Evolutionary conservation across 2,329 filamentous ascomycete genomes (phyloP).

Genomic region (Epichloe scottii): DNA sequence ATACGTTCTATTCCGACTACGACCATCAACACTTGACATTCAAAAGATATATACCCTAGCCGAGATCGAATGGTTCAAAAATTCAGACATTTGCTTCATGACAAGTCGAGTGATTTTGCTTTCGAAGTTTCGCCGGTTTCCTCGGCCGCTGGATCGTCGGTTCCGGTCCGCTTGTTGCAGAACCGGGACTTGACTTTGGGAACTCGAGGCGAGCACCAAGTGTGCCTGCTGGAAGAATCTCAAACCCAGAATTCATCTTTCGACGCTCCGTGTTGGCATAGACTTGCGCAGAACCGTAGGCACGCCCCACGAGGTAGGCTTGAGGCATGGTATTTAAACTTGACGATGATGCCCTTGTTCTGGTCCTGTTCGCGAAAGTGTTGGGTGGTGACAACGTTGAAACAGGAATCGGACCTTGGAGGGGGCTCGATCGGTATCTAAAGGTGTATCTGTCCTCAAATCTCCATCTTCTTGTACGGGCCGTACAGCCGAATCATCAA

Average conservation of each 20-base stretch:
- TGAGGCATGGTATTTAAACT: not conserved
- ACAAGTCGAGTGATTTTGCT: not conserved
- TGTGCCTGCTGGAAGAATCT: slow-evolving; percentile 7
- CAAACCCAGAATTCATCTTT: slow-evolving; percentile 5
- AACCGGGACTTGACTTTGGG: not conserved
- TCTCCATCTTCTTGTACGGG: not conserved
- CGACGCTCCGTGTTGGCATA: slow-evolving; percentile 6
- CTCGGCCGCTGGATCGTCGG: not conserved
- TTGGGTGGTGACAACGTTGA: not conserved
- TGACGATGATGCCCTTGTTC: not conserved
- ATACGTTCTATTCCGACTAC: not conserved
- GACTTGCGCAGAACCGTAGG: slow-evolving; percentile 7
- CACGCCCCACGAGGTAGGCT: not conserved
- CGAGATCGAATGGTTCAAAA: slow-evolving; percentile 1
- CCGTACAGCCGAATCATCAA: not conserved
- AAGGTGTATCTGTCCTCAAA: not conserved
- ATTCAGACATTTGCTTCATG: not conserved
- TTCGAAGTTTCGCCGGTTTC: not conserved
- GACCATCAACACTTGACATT: not conserved
- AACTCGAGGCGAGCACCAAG: slow-evolving; percentile 6
- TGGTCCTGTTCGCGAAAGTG: not conserved
- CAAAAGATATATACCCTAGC: slow-evolving; percentile 1
- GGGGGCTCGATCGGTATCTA: not conserved
- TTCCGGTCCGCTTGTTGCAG: not conserved
- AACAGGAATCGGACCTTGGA: not conserved